Percentiles rank a stretch among this genome's conserved stretches.
These are phyloP conservation scores for Penicillium paxilli DNA, from an alignment of 495 filamentous ascomycete genomes.

Conservation along the genomic window DNA sequence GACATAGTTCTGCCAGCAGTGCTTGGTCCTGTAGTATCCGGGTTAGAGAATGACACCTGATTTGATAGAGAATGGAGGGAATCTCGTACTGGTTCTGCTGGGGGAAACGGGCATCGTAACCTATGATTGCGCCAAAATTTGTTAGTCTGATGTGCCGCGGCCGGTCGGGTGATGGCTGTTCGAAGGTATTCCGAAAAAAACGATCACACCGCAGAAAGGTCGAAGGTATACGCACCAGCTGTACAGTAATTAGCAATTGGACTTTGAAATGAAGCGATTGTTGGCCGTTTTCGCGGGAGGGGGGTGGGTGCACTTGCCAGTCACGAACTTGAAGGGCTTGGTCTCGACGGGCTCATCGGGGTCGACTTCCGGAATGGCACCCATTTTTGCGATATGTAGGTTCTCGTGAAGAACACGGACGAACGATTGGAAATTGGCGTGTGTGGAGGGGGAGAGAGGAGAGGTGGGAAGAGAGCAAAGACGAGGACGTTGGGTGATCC, in stretches of 20 bases:
- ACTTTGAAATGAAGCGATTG: conserved; percentile 30
- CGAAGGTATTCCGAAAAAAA: conserved; percentile 8
- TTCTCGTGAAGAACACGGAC: conserved; percentile 23
- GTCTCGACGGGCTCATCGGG: conserved; percentile 81
- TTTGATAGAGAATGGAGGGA: not conserved
- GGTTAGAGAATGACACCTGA: conserved; percentile 6
- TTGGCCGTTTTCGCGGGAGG: conserved; percentile 20
- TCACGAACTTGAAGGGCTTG: conserved; percentile 99
- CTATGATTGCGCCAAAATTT: conserved; percentile 49
- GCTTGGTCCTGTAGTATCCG: conserved; percentile 57
- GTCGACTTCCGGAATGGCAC: conserved; percentile 72
- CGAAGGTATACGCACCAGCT: conserved; percentile 45
- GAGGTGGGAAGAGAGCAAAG: conserved; percentile 27
- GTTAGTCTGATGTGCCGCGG: conserved; percentile 28
- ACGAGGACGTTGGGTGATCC: conserved; percentile 32
- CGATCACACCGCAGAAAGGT: conserved; percentile 14
- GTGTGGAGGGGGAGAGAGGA: conserved; percentile 16
- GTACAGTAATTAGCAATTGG: conserved; percentile 47
- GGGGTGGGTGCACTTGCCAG: conserved; percentile 66
- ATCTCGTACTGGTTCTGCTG: conserved; percentile 84
- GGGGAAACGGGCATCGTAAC: conserved; percentile 98
- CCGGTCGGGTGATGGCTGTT: conserved; percentile 16
- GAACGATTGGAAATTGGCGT: conserved; percentile 15
- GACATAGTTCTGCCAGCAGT: conserved; percentile 99
- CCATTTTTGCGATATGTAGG: conserved; percentile 43